A percentile compares a stretch with the other conserved stretches of the same genome.
phyloP scores from a whole-genome alignment of 139 green algal species.

The Asterochloris sp. region DNA sequence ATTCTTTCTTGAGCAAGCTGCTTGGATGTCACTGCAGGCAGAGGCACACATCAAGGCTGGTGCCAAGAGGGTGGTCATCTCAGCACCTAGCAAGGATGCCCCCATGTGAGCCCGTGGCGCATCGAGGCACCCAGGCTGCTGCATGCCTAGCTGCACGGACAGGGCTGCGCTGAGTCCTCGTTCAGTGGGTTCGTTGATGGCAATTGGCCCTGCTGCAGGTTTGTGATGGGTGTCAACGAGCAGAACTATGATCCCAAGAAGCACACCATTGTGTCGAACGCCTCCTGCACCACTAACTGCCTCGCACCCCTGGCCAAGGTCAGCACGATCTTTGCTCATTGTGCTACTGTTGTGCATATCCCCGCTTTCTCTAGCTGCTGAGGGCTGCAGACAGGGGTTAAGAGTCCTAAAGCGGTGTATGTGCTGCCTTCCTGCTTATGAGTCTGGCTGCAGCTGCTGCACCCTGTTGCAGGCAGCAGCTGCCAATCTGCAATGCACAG shows the following conservation, averaged over 20 bases:
- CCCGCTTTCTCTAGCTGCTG: not conserved
- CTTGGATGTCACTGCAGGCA: slow-evolving; percentile 21
- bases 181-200: no score
- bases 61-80: slow-evolving; percentile 96
- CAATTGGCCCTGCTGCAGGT: slow-evolving; percentile 58
- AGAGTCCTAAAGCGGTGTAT: not conserved
- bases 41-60: slow-evolving; percentile 77
- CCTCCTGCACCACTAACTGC: slow-evolving; percentile 97
- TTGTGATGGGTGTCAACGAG: slow-evolving; percentile 94
- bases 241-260: slow-evolving; percentile 77
- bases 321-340: not conserved
- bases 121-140: not conserved
- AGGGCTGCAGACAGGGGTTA: not conserved
- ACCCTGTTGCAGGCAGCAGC: not conserved
- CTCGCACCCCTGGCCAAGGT: slow-evolving; percentile 93
- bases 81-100: slow-evolving; percentile 59
- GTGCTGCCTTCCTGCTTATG: not conserved
- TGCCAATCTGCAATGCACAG: not conserved
- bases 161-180: no score
- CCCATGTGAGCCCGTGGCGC: not conserved
- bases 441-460: not conserved
- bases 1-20: not conserved
- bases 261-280: slow-evolving; percentile 85
- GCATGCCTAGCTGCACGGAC: no score
- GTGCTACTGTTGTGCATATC: not conserved